Base-by-base conservation (phyloP, 164 flowering plant genomes). In the Protea cynaroides region DNA sequence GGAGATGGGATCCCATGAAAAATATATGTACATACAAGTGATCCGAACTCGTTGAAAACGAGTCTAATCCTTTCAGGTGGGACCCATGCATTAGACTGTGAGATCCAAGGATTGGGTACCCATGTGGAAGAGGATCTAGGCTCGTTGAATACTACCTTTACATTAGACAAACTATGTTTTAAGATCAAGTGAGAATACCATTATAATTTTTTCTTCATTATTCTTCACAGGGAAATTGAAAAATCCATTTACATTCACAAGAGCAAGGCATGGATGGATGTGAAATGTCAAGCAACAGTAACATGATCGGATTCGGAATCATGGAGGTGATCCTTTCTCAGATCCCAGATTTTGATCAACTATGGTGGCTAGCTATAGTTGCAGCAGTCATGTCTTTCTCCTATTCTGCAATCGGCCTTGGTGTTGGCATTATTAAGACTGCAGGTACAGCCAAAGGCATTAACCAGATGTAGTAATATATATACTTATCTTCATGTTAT, bases 301-400 rank as follows among this genome's bases (percentile, higher is more conserved):
- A 63, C 62, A 79, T 79, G 82, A 69, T 79, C 38, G 37, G 56
- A 13, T 79, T 74, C 64, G 82, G 78, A 4, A 51, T 68, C 0
- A 25, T 63, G 10, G 66, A 79, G 25, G 57, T 76, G 15, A 17
- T 79, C 8, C 49, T 76, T 13, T 76, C 82, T 12, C 82, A 79
- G 36, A 75, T 76, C 29, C 82, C 82, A 24, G 73, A 72, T 54
- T 71, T 79, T 55, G 76, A 74, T 62, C 75, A 79, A 58, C 58
- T 79, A 13, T 66, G 64, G 58, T 71, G 75, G 76, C 78, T 75
- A 14, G 74, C 81, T 5, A 70, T 78, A 23, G 75, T 79, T 15
- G 82, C 82, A 2, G 82, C 82, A 8, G 73, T 69, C 51, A 79
- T 79, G 82, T 79, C 82, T 17, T 79, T 79, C 43, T 71, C 76